Evolutionary conservation across 2,329 filamentous ascomycete genomes (phyloP).

Genomic region (Xylaria sp.): DNA sequence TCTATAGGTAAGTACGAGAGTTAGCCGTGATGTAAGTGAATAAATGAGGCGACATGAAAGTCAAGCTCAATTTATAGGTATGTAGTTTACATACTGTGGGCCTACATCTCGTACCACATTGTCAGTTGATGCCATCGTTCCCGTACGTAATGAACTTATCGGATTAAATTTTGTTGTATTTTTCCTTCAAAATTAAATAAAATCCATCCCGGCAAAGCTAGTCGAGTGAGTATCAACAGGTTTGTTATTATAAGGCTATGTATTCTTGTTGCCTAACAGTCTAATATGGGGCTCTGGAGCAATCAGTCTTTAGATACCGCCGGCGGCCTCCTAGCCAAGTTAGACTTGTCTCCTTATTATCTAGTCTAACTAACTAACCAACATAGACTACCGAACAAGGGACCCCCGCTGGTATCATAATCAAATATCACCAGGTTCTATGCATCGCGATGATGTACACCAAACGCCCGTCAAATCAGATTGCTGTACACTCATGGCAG

Average conservation of each 20-base stretch:
- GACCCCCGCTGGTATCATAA: background rate
- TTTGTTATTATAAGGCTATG: slow-evolving; percentile 6
- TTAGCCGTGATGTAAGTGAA: background rate
- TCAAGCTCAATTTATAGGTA: slow-evolving; percentile 13
- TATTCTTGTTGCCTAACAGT: slow-evolving; percentile 4
- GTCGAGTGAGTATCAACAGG: background rate
- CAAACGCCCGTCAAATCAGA: background rate
- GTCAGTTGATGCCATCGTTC: slow-evolving; percentile 24
- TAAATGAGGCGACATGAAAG: background rate
- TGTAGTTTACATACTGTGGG: too few species aligned
- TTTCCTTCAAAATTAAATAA: too few species aligned
- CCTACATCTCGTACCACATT: slow-evolving; percentile 36
- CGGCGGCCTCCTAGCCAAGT: background rate
- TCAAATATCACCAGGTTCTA: background rate
- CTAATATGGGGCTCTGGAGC: background rate
- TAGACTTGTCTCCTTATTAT: background rate
- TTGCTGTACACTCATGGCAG: background rate
- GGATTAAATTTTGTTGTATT: too few species aligned
- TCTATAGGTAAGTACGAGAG: slow-evolving; percentile 16
- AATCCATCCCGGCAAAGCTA: background rate
- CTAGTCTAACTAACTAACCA: too few species aligned
- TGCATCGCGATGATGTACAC: slow-evolving; percentile 13
- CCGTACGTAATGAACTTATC: background rate
- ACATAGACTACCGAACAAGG: background rate
- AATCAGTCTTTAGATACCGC: background rate